Conservation (phyloP, 805 yeast species). For the Saturnispora kantuleensis region DNA sequence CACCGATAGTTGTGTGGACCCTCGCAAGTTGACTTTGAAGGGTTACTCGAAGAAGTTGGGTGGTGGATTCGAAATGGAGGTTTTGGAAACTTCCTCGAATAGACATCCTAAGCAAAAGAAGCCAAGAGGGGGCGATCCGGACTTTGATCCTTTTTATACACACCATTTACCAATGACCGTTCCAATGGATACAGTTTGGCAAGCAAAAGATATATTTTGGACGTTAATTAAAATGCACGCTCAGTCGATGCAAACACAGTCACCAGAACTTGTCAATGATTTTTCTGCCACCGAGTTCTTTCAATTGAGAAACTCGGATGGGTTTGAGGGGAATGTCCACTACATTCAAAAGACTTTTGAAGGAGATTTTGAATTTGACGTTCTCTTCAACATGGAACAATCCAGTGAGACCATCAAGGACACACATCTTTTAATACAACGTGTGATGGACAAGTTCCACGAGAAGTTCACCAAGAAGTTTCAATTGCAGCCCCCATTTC, state of each 20-base stretch:
- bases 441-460: slow-evolving; percentile 33
- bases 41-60: slow-evolving; percentile 63
- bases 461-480: slow-evolving; percentile 42
- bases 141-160: slow-evolving; percentile 46
- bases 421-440: slow-evolving; percentile 26
- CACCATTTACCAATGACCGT: slow-evolving; percentile 62
- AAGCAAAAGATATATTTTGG: slow-evolving; percentile 64
- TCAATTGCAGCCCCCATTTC: slow-evolving; percentile 46
- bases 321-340: slow-evolving; percentile 69
- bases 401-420: slow-evolving; percentile 32
- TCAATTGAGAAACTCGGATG: slow-evolving; percentile 46
- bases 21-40: slow-evolving; percentile 30
- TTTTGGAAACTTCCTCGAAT: slow-evolving; percentile 45
- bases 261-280: slow-evolving; percentile 8
- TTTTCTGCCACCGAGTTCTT: slow-evolving; percentile 41
- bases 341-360: slow-evolving; percentile 64
- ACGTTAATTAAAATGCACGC: slow-evolving; percentile 64
- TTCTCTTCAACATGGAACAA: slow-evolving; percentile 43
- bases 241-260: slow-evolving; percentile 22
- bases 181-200: slow-evolving; percentile 62
- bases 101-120: slow-evolving; percentile 29
- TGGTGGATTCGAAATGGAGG: slow-evolving; percentile 43
- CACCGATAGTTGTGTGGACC: slow-evolving; percentile 20
- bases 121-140: slow-evolving; percentile 24
- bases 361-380: slow-evolving; percentile 68